Conservation (phyloP, 371 early-diverging fungal genomes). For the Apophysomyces ossiformis region DNA sequence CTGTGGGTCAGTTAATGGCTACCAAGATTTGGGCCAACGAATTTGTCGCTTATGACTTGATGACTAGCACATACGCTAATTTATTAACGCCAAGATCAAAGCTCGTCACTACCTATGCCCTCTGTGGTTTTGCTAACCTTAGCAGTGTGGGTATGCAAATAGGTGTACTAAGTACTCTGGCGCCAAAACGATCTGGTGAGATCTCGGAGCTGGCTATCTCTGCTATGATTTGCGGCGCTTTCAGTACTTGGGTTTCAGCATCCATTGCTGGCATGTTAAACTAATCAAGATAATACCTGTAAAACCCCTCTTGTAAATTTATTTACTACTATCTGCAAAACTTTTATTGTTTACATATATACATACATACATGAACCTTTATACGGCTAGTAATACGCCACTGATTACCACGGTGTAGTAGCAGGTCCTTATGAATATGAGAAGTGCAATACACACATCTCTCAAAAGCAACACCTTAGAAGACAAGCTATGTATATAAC, state of each 20-base stretch:
- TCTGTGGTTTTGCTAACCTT: constrained; percentile 91
- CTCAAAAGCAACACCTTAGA: no score
- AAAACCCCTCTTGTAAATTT: background rate
- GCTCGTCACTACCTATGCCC: constrained; percentile 74
- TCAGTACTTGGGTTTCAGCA: constrained; percentile 85
- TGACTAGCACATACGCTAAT: constrained; percentile 35
- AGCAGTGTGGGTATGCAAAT: constrained; percentile 90
- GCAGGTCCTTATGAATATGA: no score
- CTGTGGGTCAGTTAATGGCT: constrained; percentile 79
- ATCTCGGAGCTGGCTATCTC: constrained; percentile 78
- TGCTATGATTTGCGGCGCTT: constrained; percentile 83
- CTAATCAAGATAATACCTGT: constrained; percentile 31
- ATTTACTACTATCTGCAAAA: no score
- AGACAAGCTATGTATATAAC: no score
- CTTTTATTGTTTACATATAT: no score
- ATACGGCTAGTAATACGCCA: no score
- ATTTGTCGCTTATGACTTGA: constrained; percentile 80
- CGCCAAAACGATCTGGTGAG: constrained; percentile 80
- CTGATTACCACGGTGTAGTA: no score
- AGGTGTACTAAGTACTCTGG: constrained; percentile 79
- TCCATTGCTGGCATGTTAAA: constrained; percentile 82
- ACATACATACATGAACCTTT: no score
- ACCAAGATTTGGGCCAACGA: constrained; percentile 91
- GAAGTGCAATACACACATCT: no score
- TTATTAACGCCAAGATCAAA: constrained; percentile 49